phyloP scores from a whole-genome alignment of 768 basidiomycete species.

The Nevesoporus exiguus region DNA sequence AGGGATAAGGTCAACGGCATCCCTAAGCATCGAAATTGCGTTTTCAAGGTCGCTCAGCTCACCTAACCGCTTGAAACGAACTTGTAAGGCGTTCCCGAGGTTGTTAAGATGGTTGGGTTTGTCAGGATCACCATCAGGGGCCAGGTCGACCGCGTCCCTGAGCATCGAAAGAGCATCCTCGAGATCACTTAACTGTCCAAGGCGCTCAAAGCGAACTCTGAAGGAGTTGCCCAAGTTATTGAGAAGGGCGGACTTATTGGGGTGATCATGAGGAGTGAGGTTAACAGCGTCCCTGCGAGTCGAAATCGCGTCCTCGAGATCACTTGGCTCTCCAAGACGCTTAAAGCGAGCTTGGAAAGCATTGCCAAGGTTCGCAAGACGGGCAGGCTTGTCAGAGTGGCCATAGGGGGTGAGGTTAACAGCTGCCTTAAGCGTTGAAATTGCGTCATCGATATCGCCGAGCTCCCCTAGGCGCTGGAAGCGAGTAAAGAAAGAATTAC shows the following conservation, averaged over 20 bases:
- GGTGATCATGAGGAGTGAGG: not conserved
- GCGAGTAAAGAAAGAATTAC: not conserved
- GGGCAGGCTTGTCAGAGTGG: not conserved
- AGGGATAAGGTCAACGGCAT: not conserved
- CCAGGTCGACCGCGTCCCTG: not conserved
- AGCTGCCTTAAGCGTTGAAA: not conserved
- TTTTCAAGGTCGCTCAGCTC: not conserved
- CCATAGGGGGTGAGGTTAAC: not conserved
- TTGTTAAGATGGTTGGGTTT: not conserved
- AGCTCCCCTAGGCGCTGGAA: not conserved
- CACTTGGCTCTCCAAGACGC: not conserved
- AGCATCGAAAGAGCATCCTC: not conserved
- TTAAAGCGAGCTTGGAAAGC: not conserved
- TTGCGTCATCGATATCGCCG: not conserved
- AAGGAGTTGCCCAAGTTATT: not conserved
- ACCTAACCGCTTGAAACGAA: not conserved
- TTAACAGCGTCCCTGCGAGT: not conserved
- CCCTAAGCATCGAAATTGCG: not conserved
- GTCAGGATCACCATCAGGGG: not conserved
- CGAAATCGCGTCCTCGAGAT: slow-evolving; percentile 1
- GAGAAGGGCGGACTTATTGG: not conserved
- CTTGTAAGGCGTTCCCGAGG: not conserved
- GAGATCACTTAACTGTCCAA: not conserved
- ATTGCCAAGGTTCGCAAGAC: not conserved
- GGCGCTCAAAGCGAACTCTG: not conserved